A percentile compares a stretch with the other conserved stretches of the same genome.
These are phyloP conservation scores for Serpula lacrymans DNA, from an alignment of 768 basidiomycete genomes.

Conservation along the genomic window DNA sequence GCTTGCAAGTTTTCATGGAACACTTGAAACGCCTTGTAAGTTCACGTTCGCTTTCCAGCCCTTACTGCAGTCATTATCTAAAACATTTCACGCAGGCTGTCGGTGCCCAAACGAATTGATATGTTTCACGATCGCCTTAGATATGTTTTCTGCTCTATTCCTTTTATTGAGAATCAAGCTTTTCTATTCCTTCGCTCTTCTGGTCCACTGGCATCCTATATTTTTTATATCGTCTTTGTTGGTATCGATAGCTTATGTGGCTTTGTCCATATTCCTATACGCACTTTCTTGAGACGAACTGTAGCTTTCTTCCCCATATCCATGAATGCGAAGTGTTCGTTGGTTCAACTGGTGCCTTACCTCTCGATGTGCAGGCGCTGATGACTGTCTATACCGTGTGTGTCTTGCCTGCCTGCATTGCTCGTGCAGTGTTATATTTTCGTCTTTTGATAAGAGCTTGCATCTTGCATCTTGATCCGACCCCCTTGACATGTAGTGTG, in stretches of 20 bases:
- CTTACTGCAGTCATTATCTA: not conserved
- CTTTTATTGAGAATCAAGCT: conserved; percentile 2
- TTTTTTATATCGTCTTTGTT: conserved; percentile 5
- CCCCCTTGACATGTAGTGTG: no score
- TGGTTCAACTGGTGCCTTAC: no score
- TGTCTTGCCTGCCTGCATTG: no score
- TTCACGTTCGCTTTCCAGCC: conserved; percentile 8
- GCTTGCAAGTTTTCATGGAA: conserved; percentile 97
- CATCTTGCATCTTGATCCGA: no score
- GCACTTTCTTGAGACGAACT: no score
- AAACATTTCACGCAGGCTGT: conserved; percentile 44
- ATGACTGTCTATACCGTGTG: no score
- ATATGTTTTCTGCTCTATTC: conserved; percentile 1
- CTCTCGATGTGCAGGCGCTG: no score
- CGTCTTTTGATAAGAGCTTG: no score
- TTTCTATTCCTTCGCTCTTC: conserved; percentile 7
- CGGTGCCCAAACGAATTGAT: conserved; percentile 63
- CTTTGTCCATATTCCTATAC: no score
- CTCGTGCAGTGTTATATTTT: no score
- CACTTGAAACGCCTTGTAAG: conserved; percentile 89
- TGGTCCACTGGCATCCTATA: not conserved
- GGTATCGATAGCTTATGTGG: conserved; percentile 10
- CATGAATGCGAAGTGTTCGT: no score
- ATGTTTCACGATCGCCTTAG: not conserved
- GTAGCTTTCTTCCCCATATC: no score